Conservation (phyloP, 2,329 filamentous ascomycete genomes). For the Botrytis fragariae region DNA sequence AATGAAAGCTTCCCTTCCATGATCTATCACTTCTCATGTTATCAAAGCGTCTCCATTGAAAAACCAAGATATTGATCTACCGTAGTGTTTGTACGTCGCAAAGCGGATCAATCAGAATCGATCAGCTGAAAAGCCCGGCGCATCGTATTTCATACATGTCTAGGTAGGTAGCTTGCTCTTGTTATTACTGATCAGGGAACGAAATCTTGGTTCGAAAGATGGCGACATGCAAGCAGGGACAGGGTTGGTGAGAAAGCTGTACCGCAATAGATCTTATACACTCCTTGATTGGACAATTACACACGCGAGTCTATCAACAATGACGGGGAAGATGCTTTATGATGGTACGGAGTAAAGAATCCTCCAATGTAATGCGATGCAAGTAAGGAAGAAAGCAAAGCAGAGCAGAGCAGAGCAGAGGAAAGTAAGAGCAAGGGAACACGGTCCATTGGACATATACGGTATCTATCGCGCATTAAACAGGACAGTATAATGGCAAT, state of each 20-base stretch:
- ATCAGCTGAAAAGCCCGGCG: conserved; percentile 8
- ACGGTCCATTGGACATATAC: background rate
- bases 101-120: background rate
- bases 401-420: background rate
- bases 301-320: conserved; percentile 2
- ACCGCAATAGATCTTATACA: background rate
- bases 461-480: background rate
- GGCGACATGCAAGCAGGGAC: conserved; percentile 10
- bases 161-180: background rate
- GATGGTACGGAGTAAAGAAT: background rate
- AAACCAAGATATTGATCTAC: background rate
- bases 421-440: background rate
- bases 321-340: background rate
- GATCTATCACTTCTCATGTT: conserved; percentile 11
- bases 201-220: conserved; percentile 12
- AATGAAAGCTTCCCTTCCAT: conserved; percentile 19
- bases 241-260: background rate
- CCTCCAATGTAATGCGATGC: background rate
- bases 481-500: background rate
- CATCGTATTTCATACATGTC: background rate
- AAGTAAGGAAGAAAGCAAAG: background rate
- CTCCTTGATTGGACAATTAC: background rate
- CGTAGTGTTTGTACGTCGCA: background rate
- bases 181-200: background rate
- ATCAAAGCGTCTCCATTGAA: conserved; percentile 22